Percentiles rank a stretch among this genome's conserved stretches.
These are phyloP conservation scores for Lactarius indigo DNA, from an alignment of 768 basidiomycete species.

Conservation along the genomic window DNA sequence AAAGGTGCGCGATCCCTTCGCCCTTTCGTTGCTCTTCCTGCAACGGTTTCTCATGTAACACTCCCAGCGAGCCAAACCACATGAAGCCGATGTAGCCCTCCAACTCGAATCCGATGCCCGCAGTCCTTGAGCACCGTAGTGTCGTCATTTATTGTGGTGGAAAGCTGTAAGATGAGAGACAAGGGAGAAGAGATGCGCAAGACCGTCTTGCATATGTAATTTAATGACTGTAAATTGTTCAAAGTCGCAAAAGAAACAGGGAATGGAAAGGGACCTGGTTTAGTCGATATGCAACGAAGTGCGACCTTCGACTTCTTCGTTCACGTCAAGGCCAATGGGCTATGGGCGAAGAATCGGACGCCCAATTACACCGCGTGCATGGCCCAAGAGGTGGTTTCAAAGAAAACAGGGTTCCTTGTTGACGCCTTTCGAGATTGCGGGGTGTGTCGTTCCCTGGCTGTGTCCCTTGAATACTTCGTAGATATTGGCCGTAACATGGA, in stretches of 20 bases:
- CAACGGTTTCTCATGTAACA: not conserved
- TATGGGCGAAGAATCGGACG: not conserved
- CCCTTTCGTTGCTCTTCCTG: not conserved
- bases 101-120: not conserved
- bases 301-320: not conserved
- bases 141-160: not conserved
- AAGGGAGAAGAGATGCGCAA: not conserved
- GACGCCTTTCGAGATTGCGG: no score
- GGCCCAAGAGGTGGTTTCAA: not conserved
- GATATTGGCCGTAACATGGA: not conserved
- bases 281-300: not conserved
- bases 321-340: not conserved
- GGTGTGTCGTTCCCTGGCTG: no score
- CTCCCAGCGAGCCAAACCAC: not conserved
- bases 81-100: not conserved
- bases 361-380: not conserved
- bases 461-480: not conserved
- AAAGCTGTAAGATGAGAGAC: not conserved
- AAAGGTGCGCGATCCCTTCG: conserved; percentile 7
- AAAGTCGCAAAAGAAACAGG: not conserved
- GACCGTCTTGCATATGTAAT: not conserved
- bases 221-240: not conserved
- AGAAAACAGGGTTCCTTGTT: no score
- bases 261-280: not conserved
- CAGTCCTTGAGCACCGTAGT: not conserved